Percentiles rank a stretch among this genome's conserved stretches.
phyloP scores from a whole-genome alignment of 2,329 filamentous ascomycete genomes.

The Neofusicoccum laricinum region DNA sequence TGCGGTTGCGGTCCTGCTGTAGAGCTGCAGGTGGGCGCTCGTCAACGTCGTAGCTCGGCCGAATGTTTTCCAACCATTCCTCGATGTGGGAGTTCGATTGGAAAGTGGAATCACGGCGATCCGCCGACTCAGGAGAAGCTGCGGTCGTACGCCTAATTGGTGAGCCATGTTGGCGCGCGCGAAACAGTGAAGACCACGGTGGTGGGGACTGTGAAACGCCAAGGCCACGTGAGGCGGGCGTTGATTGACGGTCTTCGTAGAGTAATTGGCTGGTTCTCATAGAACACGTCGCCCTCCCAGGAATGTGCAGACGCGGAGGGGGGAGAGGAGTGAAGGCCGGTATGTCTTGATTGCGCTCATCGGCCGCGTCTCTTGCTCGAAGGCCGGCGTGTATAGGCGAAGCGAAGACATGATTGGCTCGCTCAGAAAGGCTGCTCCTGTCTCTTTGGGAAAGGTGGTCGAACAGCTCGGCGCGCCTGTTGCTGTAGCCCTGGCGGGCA shows the following conservation, averaged over 20 bases:
- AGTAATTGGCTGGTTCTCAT: neutral
- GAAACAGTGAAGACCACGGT: constrained; percentile 2
- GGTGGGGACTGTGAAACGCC: neutral
- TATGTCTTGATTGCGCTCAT: neutral
- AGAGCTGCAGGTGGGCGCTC: neutral
- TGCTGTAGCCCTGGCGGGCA: neutral
- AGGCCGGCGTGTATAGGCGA: neutral
- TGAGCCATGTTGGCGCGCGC: constrained; percentile 2
- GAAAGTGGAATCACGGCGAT: neutral
- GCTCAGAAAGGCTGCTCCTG: neutral
- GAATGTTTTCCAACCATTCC: neutral
- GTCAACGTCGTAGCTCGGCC: neutral
- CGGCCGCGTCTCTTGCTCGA: neutral
- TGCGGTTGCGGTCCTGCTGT: neutral
- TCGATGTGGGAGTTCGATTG: neutral
- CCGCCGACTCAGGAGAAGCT: neutral
- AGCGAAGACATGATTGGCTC: neutral
- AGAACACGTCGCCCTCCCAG: neutral
- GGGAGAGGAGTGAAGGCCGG: constrained; percentile 1
- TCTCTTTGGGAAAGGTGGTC: neutral
- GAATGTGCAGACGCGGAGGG: neutral
- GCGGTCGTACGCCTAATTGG: neutral
- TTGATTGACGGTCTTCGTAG: neutral
- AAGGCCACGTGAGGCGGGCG: neutral
- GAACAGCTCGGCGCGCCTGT: neutral